phyloP scores from a whole-genome alignment of 1,284 basidiomycete species.

The Omphalotus olearius region DNA sequence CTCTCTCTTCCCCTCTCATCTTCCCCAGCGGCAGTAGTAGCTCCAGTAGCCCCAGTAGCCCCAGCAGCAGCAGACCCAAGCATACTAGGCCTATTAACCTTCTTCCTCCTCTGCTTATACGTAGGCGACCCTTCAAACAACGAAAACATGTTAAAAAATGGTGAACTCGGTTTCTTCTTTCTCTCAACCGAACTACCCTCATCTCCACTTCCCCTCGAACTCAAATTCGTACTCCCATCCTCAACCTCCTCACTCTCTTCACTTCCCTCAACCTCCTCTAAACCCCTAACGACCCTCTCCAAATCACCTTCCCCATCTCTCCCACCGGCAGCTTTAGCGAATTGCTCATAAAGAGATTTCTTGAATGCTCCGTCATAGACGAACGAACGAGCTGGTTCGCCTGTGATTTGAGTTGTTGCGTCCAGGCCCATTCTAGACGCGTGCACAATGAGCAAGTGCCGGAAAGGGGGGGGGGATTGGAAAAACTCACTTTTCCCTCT shows the following conservation, averaged over 20 bases:
- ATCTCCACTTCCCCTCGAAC: too few species aligned
- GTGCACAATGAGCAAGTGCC: too few species aligned
- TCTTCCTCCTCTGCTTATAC: constrained; percentile 86
- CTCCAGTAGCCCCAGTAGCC: constrained; percentile 17
- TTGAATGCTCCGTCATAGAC: constrained; percentile 72
- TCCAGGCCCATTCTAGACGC: constrained; percentile 73
- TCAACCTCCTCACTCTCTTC: too few species aligned
- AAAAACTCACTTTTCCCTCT: constrained; percentile 75
- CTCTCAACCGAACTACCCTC: constrained; percentile 17
- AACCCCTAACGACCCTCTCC: constrained; percentile 39
- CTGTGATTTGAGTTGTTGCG: constrained; percentile 64
- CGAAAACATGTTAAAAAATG: constrained; percentile 68
- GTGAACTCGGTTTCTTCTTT: constrained; percentile 30
- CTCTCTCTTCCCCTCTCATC: background rate
- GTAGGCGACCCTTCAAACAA: constrained; percentile 77
- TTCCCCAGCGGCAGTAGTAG: background rate
- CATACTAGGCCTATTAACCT: constrained; percentile 34
- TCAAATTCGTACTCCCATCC: too few species aligned
- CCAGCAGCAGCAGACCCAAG: constrained; percentile 16
- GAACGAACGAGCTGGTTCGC: constrained; percentile 78
- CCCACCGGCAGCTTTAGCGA: constrained; percentile 52
- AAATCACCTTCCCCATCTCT: constrained; percentile 55
- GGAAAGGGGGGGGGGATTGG: too few species aligned
- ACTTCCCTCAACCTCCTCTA: too few species aligned
- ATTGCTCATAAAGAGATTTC: constrained; percentile 84